These are phyloP conservation scores for Hemerocallis citrina DNA, from an alignment of 106 monocot genomes.

Conservation along the genomic window DNA sequence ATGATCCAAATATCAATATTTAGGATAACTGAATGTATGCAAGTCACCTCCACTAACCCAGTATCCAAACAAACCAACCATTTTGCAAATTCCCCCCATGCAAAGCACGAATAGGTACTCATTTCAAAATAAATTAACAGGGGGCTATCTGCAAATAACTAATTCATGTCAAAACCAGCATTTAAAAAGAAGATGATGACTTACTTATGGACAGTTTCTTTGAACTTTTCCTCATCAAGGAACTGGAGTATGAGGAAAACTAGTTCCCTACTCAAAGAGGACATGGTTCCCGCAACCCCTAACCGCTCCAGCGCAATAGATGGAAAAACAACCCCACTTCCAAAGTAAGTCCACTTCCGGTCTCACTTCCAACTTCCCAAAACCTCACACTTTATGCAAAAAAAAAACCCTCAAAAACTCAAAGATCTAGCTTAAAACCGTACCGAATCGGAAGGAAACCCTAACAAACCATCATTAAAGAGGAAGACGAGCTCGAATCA, in stretches of 20 bases:
- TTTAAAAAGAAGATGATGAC: conserved; percentile 1
- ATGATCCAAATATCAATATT: no score
- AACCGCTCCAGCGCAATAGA: conserved; percentile 82
- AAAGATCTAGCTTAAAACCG: background rate
- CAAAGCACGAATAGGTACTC: no score
- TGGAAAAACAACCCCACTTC: background rate
- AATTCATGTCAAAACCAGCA: no score
- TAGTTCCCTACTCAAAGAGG: conserved; percentile 94
- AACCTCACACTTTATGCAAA: background rate
- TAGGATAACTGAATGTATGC: no score
- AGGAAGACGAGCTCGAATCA: conserved; percentile 4
- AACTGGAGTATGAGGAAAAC: conserved; percentile 98
- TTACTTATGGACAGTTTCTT: conserved; percentile 94
- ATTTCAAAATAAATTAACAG: no score
- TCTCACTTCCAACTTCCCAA: background rate
- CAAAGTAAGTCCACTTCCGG: background rate
- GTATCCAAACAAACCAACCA: no score
- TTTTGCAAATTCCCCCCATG: no score
- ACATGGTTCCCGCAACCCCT: conserved; percentile 72
- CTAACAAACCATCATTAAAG: conserved; percentile 3
- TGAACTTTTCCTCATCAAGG: conserved; percentile 96
- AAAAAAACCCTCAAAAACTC: background rate
- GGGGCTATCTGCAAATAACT: no score
- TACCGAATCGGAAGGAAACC: background rate
- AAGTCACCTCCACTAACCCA: no score